Conservation (phyloP, 768 basidiomycete species). For the Rhodosporidiobolus sp. region DNA sequence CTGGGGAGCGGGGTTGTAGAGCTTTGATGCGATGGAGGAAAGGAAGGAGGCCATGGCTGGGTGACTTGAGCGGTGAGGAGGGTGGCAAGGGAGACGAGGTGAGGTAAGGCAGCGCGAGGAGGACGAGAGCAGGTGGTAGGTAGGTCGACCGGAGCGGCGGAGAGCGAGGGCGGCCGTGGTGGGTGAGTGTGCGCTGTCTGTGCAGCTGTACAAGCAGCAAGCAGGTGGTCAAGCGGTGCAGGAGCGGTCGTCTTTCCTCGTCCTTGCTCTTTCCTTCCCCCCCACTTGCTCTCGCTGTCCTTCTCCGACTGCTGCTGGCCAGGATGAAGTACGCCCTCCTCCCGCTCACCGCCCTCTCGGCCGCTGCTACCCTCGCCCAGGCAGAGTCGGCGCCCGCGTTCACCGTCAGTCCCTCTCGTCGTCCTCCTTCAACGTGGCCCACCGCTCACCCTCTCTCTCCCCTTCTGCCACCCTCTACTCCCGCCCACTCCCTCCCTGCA, state of each 20-base stretch:
- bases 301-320: neutral
- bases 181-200: neutral
- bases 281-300: neutral
- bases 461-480: no score
- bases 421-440: neutral
- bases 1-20: conserved; percentile 1
- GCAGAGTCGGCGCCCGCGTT: conserved; percentile 34
- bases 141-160: neutral
- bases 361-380: conserved; percentile 2
- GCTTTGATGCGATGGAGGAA: neutral
- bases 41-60: neutral
- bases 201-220: no score
- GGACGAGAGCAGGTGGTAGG: neutral
- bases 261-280: neutral
- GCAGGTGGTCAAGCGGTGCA: no score
- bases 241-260: no score
- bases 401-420: conserved; percentile 16
- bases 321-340: conserved; percentile 34
- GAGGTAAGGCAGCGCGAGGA: neutral
- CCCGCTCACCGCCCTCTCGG: conserved; percentile 18
- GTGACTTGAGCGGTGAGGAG: neutral
- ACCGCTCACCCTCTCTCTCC: no score
- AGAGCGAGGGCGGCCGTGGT: neutral
- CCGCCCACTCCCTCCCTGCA: neutral
- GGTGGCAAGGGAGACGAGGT: neutral